Evolutionary conservation across 768 basidiomycete genomes (phyloP).

Genomic region (Pulveroboletus sp.): DNA sequence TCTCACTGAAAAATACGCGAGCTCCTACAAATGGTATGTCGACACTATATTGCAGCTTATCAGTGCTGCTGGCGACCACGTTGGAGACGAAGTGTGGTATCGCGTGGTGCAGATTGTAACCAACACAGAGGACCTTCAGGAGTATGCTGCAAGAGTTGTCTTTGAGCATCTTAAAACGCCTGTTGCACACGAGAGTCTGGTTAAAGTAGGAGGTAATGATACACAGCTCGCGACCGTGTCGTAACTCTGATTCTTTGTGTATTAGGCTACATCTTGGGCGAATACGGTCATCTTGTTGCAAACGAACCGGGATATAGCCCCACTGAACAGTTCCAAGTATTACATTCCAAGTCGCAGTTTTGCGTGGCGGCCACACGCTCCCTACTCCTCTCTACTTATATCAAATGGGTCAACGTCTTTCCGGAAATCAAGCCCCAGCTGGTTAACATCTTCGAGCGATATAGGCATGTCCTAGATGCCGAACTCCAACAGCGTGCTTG

Average conservation of each 20-base stretch:
- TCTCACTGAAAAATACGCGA: constrained; percentile 97
- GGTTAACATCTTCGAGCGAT: constrained; percentile 92
- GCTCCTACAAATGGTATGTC: constrained; percentile 98
- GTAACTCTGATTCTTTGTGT: constrained; percentile 9
- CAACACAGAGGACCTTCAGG: constrained; percentile 96
- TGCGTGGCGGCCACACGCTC: constrained; percentile 91
- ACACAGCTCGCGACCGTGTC: neutral
- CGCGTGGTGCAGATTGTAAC: constrained; percentile 98
- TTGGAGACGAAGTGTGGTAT: constrained; percentile 99
- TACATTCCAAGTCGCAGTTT: constrained; percentile 94
- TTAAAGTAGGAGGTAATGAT: constrained; percentile 87
- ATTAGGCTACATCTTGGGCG: constrained; percentile 91
- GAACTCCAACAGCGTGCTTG: constrained; percentile 98
- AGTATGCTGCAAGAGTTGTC: constrained; percentile 91
- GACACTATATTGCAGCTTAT: constrained; percentile 97
- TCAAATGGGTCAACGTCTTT: constrained; percentile 99
- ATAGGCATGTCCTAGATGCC: constrained; percentile 94
- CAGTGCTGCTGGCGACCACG: constrained; percentile 95
- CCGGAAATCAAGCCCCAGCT: constrained; percentile 97
- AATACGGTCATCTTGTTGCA: constrained; percentile 97
- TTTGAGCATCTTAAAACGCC: constrained; percentile 87
- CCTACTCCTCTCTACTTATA: constrained; percentile 91
- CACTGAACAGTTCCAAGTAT: constrained; percentile 86
- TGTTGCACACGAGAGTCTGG: constrained; percentile 86
- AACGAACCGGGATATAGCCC: constrained; percentile 94